phyloP scores from a whole-genome alignment of 192 early-diverging fungal genomes.

The Podila horticola region DNA sequence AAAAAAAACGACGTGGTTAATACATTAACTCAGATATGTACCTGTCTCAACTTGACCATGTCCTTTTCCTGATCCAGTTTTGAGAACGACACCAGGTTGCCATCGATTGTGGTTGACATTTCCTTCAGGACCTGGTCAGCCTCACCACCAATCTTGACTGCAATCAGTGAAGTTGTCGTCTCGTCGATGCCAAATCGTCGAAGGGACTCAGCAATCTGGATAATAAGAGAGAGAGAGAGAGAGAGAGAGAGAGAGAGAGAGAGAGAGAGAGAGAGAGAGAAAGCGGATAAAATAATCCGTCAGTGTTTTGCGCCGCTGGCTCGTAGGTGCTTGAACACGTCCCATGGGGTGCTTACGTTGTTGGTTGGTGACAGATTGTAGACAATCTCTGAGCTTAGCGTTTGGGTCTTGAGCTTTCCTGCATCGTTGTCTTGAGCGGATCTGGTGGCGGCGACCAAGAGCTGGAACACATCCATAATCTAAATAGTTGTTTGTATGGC shows the following conservation, averaged over 20 bases:
- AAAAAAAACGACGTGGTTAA: neutral
- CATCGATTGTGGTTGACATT: conserved; percentile 47
- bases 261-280: neutral
- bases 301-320: neutral
- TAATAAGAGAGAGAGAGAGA: neutral
- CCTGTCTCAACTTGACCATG: conserved; percentile 54
- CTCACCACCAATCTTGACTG: conserved; percentile 58
- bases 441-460: conserved; percentile 59
- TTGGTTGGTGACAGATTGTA: conserved; percentile 65
- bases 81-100: conserved; percentile 55
- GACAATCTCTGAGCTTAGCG: conserved; percentile 67
- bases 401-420: conserved; percentile 64
- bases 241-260: neutral
- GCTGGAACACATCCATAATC: conserved; percentile 63
- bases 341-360: conserved; percentile 52
- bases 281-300: conserved; percentile 5
- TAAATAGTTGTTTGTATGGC: conserved; percentile 5
- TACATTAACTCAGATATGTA: conserved; percentile 1
- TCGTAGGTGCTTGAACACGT: neutral
- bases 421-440: conserved; percentile 57
- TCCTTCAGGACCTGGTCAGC: conserved; percentile 52
- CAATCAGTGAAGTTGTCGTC: conserved; percentile 53
- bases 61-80: conserved; percentile 54
- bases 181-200: conserved; percentile 61
- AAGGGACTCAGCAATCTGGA: conserved; percentile 64